A percentile compares a stretch with the other conserved stretches of the same genome.
phyloP scores from a whole-genome alignment of 2,329 filamentous ascomycete species.

The Dothiorella sarmentorum region DNA sequence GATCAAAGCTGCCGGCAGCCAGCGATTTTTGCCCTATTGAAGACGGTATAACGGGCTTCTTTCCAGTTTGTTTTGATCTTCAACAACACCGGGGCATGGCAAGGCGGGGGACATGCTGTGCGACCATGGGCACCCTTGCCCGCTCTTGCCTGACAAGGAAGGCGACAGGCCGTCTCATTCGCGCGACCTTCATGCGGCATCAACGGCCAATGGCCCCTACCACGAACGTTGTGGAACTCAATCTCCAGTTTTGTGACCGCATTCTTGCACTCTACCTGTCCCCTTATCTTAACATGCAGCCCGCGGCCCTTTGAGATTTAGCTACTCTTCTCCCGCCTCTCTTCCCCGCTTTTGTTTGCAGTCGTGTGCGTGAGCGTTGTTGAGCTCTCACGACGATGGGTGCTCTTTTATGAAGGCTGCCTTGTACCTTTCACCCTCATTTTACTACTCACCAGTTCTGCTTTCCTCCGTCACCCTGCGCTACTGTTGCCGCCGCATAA shows the following conservation, averaged over 20 bases:
- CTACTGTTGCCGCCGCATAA: neutral
- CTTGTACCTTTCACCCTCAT: neutral
- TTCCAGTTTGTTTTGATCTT: neutral
- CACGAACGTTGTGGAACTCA: conserved; percentile 5
- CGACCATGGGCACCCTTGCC: neutral
- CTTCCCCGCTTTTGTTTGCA: conserved; percentile 1
- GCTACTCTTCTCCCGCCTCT: neutral
- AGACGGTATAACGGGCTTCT: neutral
- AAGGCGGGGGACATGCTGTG: neutral
- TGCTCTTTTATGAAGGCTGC: neutral
- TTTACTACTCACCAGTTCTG: neutral
- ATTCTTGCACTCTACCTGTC: neutral
- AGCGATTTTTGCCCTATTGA: neutral
- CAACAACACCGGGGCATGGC: neutral
- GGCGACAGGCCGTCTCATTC: conserved; percentile 2
- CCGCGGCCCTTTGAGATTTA: neutral
- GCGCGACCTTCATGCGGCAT: neutral
- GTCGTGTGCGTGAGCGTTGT: neutral
- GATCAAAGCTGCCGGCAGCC: neutral
- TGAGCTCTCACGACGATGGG: neutral
- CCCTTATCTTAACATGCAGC: neutral
- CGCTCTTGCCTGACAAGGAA: neutral
- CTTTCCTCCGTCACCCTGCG: neutral
- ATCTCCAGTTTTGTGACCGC: neutral
- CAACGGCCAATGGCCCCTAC: neutral